A percentile compares a stretch with the other conserved stretches of the same genome.
Evolutionary conservation across 768 basidiomycete species (phyloP).

Genomic region (Mycena latifolia): DNA sequence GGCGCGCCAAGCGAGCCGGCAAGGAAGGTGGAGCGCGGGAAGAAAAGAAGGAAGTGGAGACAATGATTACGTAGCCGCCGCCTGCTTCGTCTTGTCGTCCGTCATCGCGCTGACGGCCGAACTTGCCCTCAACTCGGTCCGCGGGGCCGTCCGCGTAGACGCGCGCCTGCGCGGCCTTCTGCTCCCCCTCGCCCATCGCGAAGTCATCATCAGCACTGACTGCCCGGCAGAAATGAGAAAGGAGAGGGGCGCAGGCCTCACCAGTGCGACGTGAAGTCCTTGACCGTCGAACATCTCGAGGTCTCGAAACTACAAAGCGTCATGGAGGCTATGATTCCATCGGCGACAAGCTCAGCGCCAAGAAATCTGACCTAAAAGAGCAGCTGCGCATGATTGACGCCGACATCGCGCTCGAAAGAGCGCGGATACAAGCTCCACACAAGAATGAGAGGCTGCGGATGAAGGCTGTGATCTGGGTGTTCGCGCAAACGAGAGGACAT

Average conservation of each 20-base stretch:
- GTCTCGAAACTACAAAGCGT: constrained; percentile 43
- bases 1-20: no score
- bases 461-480: constrained; percentile 50
- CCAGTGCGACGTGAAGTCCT: no score
- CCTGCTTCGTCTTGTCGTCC: constrained; percentile 51
- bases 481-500: constrained; percentile 50
- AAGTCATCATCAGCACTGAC: no score
- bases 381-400: constrained; percentile 41
- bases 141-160: constrained; percentile 49
- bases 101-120: constrained; percentile 50
- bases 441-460: no score
- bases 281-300: constrained; percentile 41
- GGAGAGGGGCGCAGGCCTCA: no score
- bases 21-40: no score
- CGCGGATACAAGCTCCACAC: constrained; percentile 30
- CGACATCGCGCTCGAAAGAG: constrained; percentile 42
- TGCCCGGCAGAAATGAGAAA: neutral
- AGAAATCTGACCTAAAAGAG: constrained; percentile 44
- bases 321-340: constrained; percentile 49
- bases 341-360: constrained; percentile 49
- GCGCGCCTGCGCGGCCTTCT: constrained; percentile 48
- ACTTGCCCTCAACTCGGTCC: constrained; percentile 49
- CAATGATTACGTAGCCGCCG: constrained; percentile 40
- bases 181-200: constrained; percentile 46
- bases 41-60: no score